Evolutionary conservation across 2,329 filamentous ascomycete genomes (phyloP), one percentile per base, ranked within the genome.

Genomic region (Plectosphaerella sp.): DNA sequence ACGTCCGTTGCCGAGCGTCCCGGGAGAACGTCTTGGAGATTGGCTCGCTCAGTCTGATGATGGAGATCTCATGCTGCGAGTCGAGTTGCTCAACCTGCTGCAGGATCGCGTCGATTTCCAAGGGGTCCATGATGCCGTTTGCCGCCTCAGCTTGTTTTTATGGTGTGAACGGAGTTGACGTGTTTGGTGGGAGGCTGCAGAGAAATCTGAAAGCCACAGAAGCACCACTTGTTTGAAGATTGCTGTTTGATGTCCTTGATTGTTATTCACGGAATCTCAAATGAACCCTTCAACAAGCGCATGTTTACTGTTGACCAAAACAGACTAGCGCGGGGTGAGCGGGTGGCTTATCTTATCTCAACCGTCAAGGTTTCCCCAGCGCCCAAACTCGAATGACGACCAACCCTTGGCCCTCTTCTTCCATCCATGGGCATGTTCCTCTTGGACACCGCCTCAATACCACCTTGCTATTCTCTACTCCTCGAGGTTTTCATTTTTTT

Each of bases 41-140:
- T 35, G 88, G 86, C 63, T 91, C 88, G 65, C 86, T 88, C 61
- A 94, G 83, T 59, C 82, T 84, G 59, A 93, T 76, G 60, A 95
- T 90, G 50, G 86, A 86, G 55, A 94, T 77, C 57, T 87, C 80
- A 49, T 84, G 77, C 51, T 77, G 65, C 24, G 73, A 67, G 57
- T 84, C 78, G 2, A 89, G 73, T 47, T 79, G 71, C 42, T 73
- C 67, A 43, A 89, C 69, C 15, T 73, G 65, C 36, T 69, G 65
- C 14, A 84, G 67, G 18, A 77, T 73, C 33, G 77, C 62, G 20
- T 68, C 61, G 14, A 69, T 62, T 36, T 70, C 67, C 42, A 53
- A 51, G 15, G 58, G 48, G 49, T 65, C 64, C 68, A 72, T 72
- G 14, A 22, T 57, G 22, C 35, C 5, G 14, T 18, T 33, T 33